Conservation (phyloP, 106 monocot species). For the Posidonia australis region DNA sequence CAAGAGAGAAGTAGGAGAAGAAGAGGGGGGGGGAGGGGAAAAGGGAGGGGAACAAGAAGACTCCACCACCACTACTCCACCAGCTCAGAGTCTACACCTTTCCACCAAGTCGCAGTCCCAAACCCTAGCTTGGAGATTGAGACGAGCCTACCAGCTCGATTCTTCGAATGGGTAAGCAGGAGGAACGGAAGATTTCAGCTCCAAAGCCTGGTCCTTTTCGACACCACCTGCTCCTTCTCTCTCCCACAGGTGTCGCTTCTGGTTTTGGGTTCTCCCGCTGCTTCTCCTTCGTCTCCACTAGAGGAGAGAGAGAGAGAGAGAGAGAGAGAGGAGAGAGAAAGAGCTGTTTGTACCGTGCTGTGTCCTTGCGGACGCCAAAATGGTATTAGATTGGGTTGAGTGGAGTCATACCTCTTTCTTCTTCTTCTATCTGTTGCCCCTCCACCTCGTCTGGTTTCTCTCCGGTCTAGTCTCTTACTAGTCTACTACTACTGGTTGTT, state of each 20-base stretch:
- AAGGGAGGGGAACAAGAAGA: too few relatives aligned
- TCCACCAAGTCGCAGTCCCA: background rate
- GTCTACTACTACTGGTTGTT: too few relatives aligned
- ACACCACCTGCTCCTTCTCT: background rate
- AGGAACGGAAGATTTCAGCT: too few relatives aligned
- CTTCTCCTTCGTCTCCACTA: background rate
- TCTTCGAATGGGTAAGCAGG: too few relatives aligned
- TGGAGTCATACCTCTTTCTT: conserved; percentile 3
- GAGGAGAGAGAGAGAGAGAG: conserved; percentile 2
- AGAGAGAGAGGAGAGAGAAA: background rate
- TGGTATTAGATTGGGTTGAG: conserved; percentile 22
- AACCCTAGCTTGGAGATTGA: too few relatives aligned
- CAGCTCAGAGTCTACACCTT: background rate
- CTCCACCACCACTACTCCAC: too few relatives aligned
- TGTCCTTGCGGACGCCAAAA: conserved; percentile 35
- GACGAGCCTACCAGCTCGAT: too few relatives aligned
- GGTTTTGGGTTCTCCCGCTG: background rate
- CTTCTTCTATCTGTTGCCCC: background rate
- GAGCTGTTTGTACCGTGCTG: background rate
- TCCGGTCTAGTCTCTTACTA: background rate
- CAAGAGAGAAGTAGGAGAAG: background rate
- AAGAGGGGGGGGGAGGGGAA: background rate
- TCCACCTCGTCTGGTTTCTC: conserved; percentile 1
- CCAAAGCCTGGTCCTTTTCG: too few relatives aligned
- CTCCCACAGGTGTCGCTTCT: background rate